Conservation (phyloP, 495 filamentous ascomycete genomes). For the Aspergillus bertholletiae region DNA sequence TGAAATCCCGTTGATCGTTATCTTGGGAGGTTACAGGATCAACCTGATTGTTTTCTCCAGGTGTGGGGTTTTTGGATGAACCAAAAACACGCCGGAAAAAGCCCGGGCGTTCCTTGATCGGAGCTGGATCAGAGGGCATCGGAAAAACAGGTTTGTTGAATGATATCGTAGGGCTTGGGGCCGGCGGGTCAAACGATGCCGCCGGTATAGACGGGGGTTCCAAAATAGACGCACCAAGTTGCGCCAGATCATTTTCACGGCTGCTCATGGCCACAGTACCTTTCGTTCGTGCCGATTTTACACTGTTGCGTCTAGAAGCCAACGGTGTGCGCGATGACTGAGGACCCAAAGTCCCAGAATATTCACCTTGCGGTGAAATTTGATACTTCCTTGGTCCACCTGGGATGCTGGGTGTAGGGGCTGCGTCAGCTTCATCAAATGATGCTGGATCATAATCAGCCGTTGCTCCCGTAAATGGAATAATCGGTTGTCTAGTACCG, state of each 20-base stretch:
- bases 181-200: conserved; percentile 37
- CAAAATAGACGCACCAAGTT: conserved; percentile 25
- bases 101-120: conserved; percentile 67
- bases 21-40: conserved; percentile 26
- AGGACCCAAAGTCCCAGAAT: conserved; percentile 37
- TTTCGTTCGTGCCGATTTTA: conserved; percentile 57
- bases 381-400: conserved; percentile 62
- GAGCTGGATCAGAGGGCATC: conserved; percentile 27
- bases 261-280: conserved; percentile 33
- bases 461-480: conserved; percentile 22
- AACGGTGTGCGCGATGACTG: conserved; percentile 43
- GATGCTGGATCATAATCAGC: conserved; percentile 23
- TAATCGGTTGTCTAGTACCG: conserved; percentile 37
- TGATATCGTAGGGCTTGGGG: conserved; percentile 52
- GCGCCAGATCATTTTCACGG: conserved; percentile 26
- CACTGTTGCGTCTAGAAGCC: conserved; percentile 55
- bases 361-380: conserved; percentile 20
- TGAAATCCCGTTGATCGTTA: conserved; percentile 22
- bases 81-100: conserved; percentile 94
- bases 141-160: conserved; percentile 45
- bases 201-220: conserved; percentile 30
- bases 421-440: conserved; percentile 70
- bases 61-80: conserved; percentile 44
- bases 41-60: conserved; percentile 16
- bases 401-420: conserved; percentile 83